Percentiles rank a stretch among this genome's conserved stretches.
phyloP scores from a whole-genome alignment of 768 basidiomycete species.

The Suillus subalutaceus region DNA sequence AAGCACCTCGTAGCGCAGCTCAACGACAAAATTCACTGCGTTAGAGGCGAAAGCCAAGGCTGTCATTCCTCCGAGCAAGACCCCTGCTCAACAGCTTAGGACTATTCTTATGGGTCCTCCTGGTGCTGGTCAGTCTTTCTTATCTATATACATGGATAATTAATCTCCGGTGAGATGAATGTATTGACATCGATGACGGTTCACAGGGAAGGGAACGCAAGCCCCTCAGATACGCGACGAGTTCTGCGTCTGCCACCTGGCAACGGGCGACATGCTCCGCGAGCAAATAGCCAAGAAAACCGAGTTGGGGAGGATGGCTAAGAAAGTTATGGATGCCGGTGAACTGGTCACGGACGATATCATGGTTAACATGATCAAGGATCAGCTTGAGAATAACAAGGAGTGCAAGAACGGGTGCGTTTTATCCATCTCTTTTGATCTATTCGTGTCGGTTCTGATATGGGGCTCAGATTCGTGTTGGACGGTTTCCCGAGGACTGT shows the following conservation, averaged over 20 bases:
- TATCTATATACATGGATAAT: background rate
- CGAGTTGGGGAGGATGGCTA: conserved; percentile 84
- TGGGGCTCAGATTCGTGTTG: conserved; percentile 78
- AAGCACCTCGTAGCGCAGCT: conserved; percentile 90
- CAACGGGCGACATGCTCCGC: conserved; percentile 98
- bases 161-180: background rate
- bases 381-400: conserved; percentile 92
- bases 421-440: conserved; percentile 1
- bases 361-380: conserved; percentile 96
- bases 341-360: conserved; percentile 96
- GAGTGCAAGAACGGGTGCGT: conserved; percentile 94
- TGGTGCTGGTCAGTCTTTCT: conserved; percentile 75
- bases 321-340: conserved; percentile 97
- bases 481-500: conserved; percentile 99
- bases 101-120: conserved; percentile 96
- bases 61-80: conserved; percentile 42
- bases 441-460: conserved; percentile 1
- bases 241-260: conserved; percentile 97
- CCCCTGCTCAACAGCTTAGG: conserved; percentile 79
- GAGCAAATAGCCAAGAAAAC: conserved; percentile 91
- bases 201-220: conserved; percentile 94
- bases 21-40: conserved; percentile 80
- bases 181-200: background rate
- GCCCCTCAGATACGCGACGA: conserved; percentile 90
- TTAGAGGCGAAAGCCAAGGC: conserved; percentile 74